These are phyloP conservation scores for Physcomitrium patens DNA, from an alignment of 225 moss, liverwort and hornwort genomes.

Conservation along the genomic window DNA sequence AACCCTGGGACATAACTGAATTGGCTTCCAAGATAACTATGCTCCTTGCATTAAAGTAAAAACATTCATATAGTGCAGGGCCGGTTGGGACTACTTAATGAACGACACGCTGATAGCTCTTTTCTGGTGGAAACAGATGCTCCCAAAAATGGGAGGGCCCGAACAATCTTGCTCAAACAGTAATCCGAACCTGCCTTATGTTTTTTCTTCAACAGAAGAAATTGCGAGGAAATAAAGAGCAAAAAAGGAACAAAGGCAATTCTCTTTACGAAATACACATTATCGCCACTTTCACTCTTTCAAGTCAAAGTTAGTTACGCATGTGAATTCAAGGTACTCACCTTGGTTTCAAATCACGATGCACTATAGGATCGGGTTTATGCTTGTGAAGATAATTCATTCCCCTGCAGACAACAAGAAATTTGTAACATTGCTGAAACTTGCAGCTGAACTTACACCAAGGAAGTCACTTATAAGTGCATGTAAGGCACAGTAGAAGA, in stretches of 20 bases:
- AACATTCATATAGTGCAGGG: too few relatives aligned
- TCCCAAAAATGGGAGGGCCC: too few relatives aligned
- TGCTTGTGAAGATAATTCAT: conserved; percentile 77
- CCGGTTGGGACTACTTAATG: too few relatives aligned
- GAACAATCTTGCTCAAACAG: too few relatives aligned
- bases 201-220: too few relatives aligned
- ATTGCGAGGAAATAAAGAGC: too few relatives aligned
- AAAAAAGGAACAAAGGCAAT: not conserved
- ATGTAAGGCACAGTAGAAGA: not conserved
- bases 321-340: conserved; percentile 10
- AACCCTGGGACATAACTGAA: not conserved
- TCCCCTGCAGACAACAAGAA: conserved; percentile 44
- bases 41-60: too few relatives aligned
- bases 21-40: not conserved
- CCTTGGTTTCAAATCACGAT: conserved; percentile 80
- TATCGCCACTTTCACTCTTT: not conserved
- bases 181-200: too few relatives aligned
- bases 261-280: not conserved
- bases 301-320: not conserved
- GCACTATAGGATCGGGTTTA: conserved; percentile 71
- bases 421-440: not conserved
- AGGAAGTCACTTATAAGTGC: not conserved
- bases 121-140: too few relatives aligned
- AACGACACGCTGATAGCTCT: too few relatives aligned
- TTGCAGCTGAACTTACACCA: not conserved